Base-by-base conservation (phyloP, 495 filamentous ascomycete genomes). In the Hypoxylon subgilvum region DNA sequence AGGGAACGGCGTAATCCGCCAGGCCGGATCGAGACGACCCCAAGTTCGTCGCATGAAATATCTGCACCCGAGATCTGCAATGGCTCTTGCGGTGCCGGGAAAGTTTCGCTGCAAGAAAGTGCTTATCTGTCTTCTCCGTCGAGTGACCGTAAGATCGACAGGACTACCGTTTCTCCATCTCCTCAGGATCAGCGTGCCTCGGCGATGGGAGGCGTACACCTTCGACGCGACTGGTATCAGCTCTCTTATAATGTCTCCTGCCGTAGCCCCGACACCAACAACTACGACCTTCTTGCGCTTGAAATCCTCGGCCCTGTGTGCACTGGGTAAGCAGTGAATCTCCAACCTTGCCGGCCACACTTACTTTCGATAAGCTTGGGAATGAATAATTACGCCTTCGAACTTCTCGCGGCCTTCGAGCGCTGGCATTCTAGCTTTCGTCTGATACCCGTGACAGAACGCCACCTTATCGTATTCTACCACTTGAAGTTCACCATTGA, bases 401-500 rank as follows among this genome's bases (percentile, higher is more conserved):
- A 70, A 72, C 36, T 44, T 45, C 6, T 66, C 62, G 21, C 58
- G 57, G 1, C 57, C 67, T 22, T 63, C 62, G 51, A 70, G 57
- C 30, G 38, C 21, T 3, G 67, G 67, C 18, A 67, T 52, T 40
- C 56, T 52, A n/a, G 70, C 65, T 30, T 54, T 61, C 17, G 54
- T 66, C 53, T 73, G 66, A 44, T 71, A 70, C 12, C 70, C 68
- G 35, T 68, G 57, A 40, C 66, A 66, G 38, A 73, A 65, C 17
- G 46, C 68, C 13, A 73, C 52, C 38, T 65, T 63, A 56, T 73
- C 70, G 46, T 63, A 71, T 53, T 65, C 63, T 32, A 42, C 18
- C 18, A 62, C 55, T 27, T 65, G 43, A 16, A 38, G 35, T 10
- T 44, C 54, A 7, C 58, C 65, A 21, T 66, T 55, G 21, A 43